These are phyloP conservation scores for Agrocybe chaxingu DNA, from an alignment of 768 basidiomycete genomes.

Conservation along the genomic window DNA sequence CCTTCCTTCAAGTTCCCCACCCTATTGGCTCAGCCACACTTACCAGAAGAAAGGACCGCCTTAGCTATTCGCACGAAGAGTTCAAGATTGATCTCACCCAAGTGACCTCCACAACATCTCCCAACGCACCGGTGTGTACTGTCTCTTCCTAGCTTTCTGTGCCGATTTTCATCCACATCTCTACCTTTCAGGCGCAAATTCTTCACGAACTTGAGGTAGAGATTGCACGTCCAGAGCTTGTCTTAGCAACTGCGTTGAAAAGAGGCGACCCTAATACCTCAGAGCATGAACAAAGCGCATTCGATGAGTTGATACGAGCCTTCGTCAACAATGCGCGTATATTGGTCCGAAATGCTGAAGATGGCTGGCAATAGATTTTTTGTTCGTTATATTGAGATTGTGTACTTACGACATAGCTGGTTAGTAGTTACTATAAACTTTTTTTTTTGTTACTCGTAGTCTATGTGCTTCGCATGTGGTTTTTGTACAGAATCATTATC, in stretches of 20 bases:
- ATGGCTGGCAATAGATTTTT: constrained; percentile 19
- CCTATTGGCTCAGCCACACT: constrained; percentile 61
- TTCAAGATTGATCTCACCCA: constrained; percentile 93
- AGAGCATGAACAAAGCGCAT: constrained; percentile 68
- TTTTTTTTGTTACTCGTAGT: no score
- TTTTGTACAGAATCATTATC: no score
- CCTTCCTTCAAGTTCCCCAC: constrained; percentile 49
- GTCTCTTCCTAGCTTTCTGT: background rate
- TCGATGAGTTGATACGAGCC: constrained; percentile 88
- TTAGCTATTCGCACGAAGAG: constrained; percentile 93
- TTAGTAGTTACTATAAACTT: no score
- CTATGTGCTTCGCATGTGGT: no score
- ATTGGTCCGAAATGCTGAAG: constrained; percentile 64
- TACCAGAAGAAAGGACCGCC: constrained; percentile 80
- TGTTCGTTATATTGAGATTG: background rate
- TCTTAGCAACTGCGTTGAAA: constrained; percentile 70
- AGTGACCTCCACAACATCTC: constrained; percentile 58
- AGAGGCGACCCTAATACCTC: constrained; percentile 57
- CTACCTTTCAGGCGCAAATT: constrained; percentile 44
- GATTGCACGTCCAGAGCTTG: constrained; percentile 63
- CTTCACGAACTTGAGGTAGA: constrained; percentile 92
- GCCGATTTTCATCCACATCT: background rate
- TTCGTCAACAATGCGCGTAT: constrained; percentile 94
- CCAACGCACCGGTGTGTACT: constrained; percentile 47
- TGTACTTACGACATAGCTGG: no score